Base-by-base conservation (phyloP, 2,329 filamentous ascomycete genomes). In the Stylonectria norvegica region DNA sequence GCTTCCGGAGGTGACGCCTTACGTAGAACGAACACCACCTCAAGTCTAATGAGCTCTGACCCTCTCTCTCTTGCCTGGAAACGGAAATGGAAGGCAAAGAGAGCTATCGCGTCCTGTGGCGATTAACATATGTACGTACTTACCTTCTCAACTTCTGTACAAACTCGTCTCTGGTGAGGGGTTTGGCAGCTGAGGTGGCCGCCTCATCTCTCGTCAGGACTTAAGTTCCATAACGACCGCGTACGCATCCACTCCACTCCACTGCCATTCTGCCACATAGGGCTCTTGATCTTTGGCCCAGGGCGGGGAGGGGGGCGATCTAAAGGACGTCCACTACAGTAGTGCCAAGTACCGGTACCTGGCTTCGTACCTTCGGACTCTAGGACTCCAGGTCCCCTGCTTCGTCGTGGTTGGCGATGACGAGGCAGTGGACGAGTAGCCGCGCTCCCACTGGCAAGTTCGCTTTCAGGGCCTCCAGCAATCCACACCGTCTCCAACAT, bases 321-420 rank as follows among this genome's bases (percentile, higher is more conserved):
- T n/a, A n/a, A n/a, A n/a, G n/a, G n/a, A n/a, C n/a, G n/a, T n/a
- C n/a, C n/a, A n/a, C n/a, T n/a, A n/a, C n/a, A n/a, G n/a, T n/a
- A n/a, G n/a, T n/a, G n/a, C n/a, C 28, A 57, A 41, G 59, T 61
- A 61, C 53, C 45, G 52, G 47, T 61, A 61, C 58, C 41, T 50
- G 32, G 22, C 18, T 36, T 29, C 27, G 50, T 50, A 10, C 23
- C 10, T 52, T 50, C 53, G 47, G 55, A 45, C 48, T 49, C 47
- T 44, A 46, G n/a, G n/a, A n/a, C n/a, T n/a, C n/a, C n/a, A n/a
- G n/a, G n/a, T n/a, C n/a, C n/a, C n/a, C n/a, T n/a, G n/a, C n/a
- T n/a, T n/a, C 45, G 46, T 53, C 45, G 42, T 50, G 45, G 49
- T 46, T 52, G 58, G 56, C 55, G 64, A 67, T 67, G 64, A 67